Evolutionary conservation across 106 monocot genomes (phyloP).

Genomic region (Triglochin maritima): DNA sequence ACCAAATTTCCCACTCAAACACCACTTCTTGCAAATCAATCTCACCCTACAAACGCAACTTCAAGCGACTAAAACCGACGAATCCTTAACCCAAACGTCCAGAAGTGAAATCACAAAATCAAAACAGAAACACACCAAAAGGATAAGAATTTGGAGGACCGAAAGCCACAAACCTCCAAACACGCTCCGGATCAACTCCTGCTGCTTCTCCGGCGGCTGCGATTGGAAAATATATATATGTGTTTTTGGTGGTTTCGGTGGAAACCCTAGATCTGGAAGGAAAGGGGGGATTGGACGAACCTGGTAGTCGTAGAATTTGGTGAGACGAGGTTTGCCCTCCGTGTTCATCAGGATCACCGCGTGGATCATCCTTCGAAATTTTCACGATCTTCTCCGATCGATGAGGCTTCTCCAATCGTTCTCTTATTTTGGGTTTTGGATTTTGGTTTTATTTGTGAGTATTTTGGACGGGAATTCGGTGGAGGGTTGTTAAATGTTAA

Average conservation of each 20-base stretch:
- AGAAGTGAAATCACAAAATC: not conserved
- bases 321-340: slow-evolving; percentile 69
- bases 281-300: slow-evolving; percentile 7
- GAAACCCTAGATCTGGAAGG: not conserved
- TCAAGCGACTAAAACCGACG: not conserved
- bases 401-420: too few species aligned
- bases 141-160: not conserved
- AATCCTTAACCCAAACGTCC: too few species aligned
- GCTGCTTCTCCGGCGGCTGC: slow-evolving; percentile 82
- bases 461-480: too few species aligned
- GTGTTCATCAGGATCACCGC: slow-evolving; percentile 87
- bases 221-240: not conserved
- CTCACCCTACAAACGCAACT: too few species aligned
- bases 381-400: not conserved
- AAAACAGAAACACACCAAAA: not conserved
- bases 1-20: too few species aligned
- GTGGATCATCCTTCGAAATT: slow-evolving; percentile 41
- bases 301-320: slow-evolving; percentile 86
- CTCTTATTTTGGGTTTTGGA: too few species aligned
- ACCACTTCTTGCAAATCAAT: too few species aligned
- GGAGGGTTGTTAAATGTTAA: too few species aligned
- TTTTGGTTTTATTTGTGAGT: too few species aligned
- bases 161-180: slow-evolving; percentile 27
- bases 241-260: not conserved
- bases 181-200: slow-evolving; percentile 51